Evolutionary conservation across 2,329 filamentous ascomycete genomes (phyloP), one percentile per base, ranked within the genome.

Genomic region (Aspergillus sp.): DNA sequence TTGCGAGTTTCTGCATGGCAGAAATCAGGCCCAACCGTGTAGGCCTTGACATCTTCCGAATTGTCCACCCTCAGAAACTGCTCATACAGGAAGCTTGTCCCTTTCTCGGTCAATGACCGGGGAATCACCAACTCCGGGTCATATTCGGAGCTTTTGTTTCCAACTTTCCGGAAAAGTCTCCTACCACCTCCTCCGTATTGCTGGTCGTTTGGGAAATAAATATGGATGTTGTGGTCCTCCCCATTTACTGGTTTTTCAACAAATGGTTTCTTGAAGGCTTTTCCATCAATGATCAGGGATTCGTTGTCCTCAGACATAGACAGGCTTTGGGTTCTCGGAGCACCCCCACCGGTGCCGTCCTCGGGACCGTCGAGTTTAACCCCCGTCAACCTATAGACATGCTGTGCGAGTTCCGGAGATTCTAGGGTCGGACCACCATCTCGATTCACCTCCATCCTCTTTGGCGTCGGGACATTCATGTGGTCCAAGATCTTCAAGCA

Each of bases 231-330:
- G 71, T 98, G 93, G 61, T 98, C 91, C 69, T 98, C 93, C 32
- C 93, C 93, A 61, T 88, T 96, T n/a, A 89, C 90, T 0, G 93
- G 93, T 66, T 98, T 98, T 65, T 98, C 93, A 34, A 98, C 93
- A 62, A 98, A 98, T 0, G 93, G 93, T 63, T 98, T 98, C 57
- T 79, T 84, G 41, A 98, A 77, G 3, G 82, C 67, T 36, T 79
- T 76, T 7, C 91, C 93, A 63, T 98, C 91, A 7, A 98, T 91
- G 38, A 85, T 81, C 46, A 98, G 76, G 4, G 86, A 84, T 62
- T 98, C 90, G 29, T 87, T 87, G 55, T 94, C 84, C 52, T 97
- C 90, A n/a, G 93, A 76, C 53, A 98, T 74, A 60, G 93, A 85
- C 4, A 98, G 85, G 51, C 80, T 83, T 45, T 79, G 74, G 2